A percentile compares a stretch with the other conserved stretches of the same genome.
Conservation (phyloP, 305 asterid genomes). For the Petunia hybrid region DNA sequence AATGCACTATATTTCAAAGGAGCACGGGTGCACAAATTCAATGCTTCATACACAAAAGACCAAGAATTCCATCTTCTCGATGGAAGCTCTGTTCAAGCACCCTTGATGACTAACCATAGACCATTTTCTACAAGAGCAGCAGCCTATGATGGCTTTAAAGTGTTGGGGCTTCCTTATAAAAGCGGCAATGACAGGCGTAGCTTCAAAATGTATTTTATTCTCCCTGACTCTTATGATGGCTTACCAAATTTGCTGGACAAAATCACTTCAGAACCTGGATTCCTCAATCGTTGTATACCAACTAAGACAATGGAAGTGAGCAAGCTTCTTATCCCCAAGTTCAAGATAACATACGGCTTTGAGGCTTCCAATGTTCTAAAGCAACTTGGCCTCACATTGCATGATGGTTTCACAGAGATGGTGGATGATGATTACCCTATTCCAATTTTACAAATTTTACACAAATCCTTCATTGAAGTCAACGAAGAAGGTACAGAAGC, state of each 20-base stretch:
- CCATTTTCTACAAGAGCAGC: conserved; percentile 52
- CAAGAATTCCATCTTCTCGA: conserved; percentile 64
- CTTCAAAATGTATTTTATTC: conserved; percentile 74
- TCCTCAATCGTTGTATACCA: conserved; percentile 65
- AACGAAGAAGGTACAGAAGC: conserved; percentile 89
- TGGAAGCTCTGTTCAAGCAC: conserved; percentile 61
- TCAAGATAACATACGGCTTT: conserved; percentile 61
- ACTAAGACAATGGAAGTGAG: conserved; percentile 45
- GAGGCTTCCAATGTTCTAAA: conserved; percentile 68
- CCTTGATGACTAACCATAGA: conserved; percentile 74
- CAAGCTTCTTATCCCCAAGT: conserved; percentile 65
- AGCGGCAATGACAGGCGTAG: conserved; percentile 71
- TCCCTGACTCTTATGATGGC: conserved; percentile 73
- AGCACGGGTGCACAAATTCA: conserved; percentile 64
- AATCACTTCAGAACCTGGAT: conserved; percentile 54
- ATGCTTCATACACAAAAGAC: conserved; percentile 59
- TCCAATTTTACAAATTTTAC: conserved; percentile 61
- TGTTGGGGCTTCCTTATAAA: conserved; percentile 64
- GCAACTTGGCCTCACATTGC: conserved; percentile 59
- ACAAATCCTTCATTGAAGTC: conserved; percentile 76
- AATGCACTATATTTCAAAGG: conserved; percentile 80
- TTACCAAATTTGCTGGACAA: conserved; percentile 56
- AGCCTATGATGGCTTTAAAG: conserved; percentile 39
- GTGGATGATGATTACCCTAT: conserved; percentile 49
- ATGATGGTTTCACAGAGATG: conserved; percentile 65